Evolutionary conservation across 768 basidiomycete species (phyloP).

Genomic region (Calvatia gigantea): DNA sequence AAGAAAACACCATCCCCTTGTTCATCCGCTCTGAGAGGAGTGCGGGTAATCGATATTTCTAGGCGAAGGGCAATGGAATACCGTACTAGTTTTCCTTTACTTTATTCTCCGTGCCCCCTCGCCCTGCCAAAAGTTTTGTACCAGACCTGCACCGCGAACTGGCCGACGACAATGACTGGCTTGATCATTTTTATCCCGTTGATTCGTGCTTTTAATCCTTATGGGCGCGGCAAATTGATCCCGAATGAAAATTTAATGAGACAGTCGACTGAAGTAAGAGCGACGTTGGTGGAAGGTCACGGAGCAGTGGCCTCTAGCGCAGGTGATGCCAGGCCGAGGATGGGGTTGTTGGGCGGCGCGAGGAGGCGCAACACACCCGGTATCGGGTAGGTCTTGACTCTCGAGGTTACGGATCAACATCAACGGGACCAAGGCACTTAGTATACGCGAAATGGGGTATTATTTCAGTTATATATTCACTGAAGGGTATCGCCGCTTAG

Average conservation of each 20-base stretch:
- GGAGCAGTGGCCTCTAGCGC: background rate
- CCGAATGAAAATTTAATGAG: conserved; percentile 31
- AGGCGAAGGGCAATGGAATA: too few species aligned
- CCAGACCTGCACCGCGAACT: too few species aligned
- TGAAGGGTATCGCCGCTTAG: too few species aligned
- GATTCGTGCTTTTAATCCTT: too few species aligned
- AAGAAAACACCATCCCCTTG: too few species aligned
- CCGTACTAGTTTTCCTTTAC: too few species aligned
- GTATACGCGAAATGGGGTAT: conserved; percentile 32
- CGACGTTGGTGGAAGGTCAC: conserved; percentile 26
- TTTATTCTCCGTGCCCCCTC: too few species aligned
- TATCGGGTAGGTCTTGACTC: conserved; percentile 20
- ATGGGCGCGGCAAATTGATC: conserved; percentile 26
- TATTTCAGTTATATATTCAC: conserved; percentile 27
- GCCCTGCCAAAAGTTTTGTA: too few species aligned
- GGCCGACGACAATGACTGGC: too few species aligned
- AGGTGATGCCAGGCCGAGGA: conserved; percentile 13
- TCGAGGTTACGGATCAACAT: conserved; percentile 25
- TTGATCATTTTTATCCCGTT: too few species aligned
- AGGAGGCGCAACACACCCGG: conserved; percentile 10
- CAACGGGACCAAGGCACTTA: conserved; percentile 32
- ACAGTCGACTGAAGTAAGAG: conserved; percentile 31
- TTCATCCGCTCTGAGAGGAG: too few species aligned
- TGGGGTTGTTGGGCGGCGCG: background rate
- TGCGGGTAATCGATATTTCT: too few species aligned